Evolutionary conservation across 192 early-diverging fungal species (phyloP).

Genomic region (Coemansia sp.): DNA sequence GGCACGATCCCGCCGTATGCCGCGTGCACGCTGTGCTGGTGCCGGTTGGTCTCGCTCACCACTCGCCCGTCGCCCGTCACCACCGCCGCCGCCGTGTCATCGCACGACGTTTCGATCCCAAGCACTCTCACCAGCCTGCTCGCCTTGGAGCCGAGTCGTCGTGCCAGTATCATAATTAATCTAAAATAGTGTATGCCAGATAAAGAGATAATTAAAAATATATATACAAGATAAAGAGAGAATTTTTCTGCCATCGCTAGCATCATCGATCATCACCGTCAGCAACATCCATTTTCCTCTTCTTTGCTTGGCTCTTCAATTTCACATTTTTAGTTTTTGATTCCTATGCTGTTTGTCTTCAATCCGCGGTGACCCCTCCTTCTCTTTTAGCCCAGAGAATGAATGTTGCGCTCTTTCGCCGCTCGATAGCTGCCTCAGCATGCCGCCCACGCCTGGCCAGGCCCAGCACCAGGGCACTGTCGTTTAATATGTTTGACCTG

Average conservation of each 20-base stretch:
- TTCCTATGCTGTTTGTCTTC: neutral
- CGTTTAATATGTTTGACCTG: constrained; percentile 54
- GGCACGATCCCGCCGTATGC: constrained; percentile 78
- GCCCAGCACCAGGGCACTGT: neutral
- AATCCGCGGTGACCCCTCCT: constrained; percentile 8
- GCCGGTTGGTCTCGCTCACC: constrained; percentile 62
- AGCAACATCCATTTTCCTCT: neutral
- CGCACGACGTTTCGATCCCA: constrained; percentile 80
- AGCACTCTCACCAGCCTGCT: constrained; percentile 36
- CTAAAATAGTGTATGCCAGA: no score
- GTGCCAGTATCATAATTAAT: neutral
- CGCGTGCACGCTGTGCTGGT: constrained; percentile 71
- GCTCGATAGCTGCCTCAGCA: neutral
- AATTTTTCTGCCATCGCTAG: neutral
- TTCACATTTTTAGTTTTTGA: neutral
- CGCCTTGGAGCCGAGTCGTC: neutral
- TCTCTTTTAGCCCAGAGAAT: constrained; percentile 7
- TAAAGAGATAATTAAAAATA: no score
- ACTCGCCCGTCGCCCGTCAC: constrained; percentile 68
- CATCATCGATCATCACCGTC: neutral
- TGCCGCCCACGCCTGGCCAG: neutral
- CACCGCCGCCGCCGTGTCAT: constrained; percentile 77
- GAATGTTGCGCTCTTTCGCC: constrained; percentile 12
- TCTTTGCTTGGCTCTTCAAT: neutral
- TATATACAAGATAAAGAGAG: neutral